These are phyloP conservation scores for Carex cristatella DNA, from an alignment of 176 grass and related monocot species.

Conservation along the genomic window DNA sequence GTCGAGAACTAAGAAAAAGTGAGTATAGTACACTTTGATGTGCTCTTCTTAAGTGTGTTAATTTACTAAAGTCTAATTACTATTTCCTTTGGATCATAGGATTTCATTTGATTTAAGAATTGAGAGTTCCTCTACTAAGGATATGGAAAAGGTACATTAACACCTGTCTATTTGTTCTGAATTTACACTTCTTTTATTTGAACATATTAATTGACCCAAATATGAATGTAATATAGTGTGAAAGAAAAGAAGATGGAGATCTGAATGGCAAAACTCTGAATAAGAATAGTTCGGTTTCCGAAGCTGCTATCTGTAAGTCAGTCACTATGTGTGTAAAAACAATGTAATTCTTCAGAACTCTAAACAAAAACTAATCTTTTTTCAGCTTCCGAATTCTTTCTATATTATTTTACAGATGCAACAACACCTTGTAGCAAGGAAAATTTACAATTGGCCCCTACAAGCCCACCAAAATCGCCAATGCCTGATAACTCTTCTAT, in stretches of 20 bases:
- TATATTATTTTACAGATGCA: constrained; percentile 17
- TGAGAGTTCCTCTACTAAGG: constrained; percentile 25
- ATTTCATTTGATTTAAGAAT: constrained; percentile 49
- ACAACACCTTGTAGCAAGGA: constrained; percentile 42
- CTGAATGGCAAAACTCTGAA: neutral
- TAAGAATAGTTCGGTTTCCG: neutral
- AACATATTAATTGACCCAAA: constrained; percentile 11
- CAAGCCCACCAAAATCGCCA: constrained; percentile 30
- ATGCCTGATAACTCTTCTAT: neutral
- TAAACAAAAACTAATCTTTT: neutral
- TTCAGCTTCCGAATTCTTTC: constrained; percentile 24
- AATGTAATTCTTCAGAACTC: constrained; percentile 1
- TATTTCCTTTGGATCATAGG: constrained; percentile 41
- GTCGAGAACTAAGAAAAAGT: constrained; percentile 63
- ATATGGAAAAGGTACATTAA: constrained; percentile 7
- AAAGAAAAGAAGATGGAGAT: constrained; percentile 7
- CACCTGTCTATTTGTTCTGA: constrained; percentile 9
- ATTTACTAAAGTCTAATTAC: constrained; percentile 5
- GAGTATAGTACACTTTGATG: constrained; percentile 28
- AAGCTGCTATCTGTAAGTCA: neutral
- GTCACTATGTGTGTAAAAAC: neutral
- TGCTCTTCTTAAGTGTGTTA: neutral
- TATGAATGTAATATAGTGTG: constrained; percentile 6
- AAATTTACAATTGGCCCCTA: constrained; percentile 16
- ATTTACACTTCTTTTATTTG: neutral